Base-by-base conservation (phyloP, 2,329 filamentous ascomycete species). In the Trichoderma oligosporum region DNA sequence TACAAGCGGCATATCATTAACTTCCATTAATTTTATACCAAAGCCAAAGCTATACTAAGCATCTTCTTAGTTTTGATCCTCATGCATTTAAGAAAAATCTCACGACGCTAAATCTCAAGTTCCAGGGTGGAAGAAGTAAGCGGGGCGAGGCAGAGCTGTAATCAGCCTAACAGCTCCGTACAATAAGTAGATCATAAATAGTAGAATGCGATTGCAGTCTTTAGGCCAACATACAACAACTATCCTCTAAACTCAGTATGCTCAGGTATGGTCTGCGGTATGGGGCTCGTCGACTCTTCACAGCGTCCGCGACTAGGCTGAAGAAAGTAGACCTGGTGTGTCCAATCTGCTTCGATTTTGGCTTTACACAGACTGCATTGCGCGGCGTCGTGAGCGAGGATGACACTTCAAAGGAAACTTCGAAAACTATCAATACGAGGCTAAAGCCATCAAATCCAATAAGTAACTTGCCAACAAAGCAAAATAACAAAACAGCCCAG, bases 281-380 rank as follows among this genome's bases (percentile, higher is more conserved):
- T 12, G 38, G 46, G 8, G 39, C 38, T 39, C 45, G 38, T 7
- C 46, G 38, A n/a, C 39, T 47, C n/a, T 27, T 52, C 11, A 52
- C 44, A 25, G 45, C 46, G 1, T 38, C 55, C 4, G 12, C 25
- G 6, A 18, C 12, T 8, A n/a, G 20, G 31, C 9, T 31, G 29
- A 51, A 44, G 51, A 33, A 33, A 14, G 55, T 57, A 9, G 55
- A 57, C 7, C 25, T 57, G 14, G 55, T 57, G 9, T 57, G 55
- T 7, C 55, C 55, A 22, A 57, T 57, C 20, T 57, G 55, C 31
- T 51, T 51, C 16, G 55, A 57, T 11, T 51, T 57, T 57, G 55
- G 55, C 29, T 57, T 51, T 18, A 45, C 46, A 8, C 29, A 51
- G 27, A 45, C 55, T 24, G 36, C 55, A 4, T 33, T 57, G 6